Conservation (phyloP, 352 stramenopile species). For the Phytopythium boreale region DNA sequence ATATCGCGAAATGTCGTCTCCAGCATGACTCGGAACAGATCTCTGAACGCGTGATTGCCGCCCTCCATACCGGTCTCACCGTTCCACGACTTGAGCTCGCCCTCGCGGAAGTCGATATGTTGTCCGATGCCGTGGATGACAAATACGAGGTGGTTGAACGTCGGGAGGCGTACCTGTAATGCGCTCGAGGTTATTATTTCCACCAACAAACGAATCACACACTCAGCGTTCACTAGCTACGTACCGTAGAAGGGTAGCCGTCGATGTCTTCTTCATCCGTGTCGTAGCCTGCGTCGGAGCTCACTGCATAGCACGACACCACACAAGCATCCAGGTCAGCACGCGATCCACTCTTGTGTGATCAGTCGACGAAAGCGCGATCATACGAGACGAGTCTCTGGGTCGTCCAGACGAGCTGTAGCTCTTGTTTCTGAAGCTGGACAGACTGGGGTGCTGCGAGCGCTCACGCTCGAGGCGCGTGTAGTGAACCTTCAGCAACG, state of each 20-base stretch:
- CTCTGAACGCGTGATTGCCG: constrained; percentile 77
- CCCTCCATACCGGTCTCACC: constrained; percentile 63
- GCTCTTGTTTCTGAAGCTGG: constrained; percentile 55
- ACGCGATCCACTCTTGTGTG: not conserved
- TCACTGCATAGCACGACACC: not conserved
- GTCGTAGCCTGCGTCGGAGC: constrained; percentile 20
- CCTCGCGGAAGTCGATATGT: constrained; percentile 84
- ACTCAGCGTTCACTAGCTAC: not conserved
- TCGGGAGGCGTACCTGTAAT: constrained; percentile 58
- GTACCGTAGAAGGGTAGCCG: constrained; percentile 68
- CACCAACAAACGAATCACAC: constrained; percentile 3
- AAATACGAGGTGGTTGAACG: constrained; percentile 85
- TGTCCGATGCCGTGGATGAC: constrained; percentile 86
- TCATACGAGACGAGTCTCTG: constrained; percentile 24
- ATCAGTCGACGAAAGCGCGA: not conserved
- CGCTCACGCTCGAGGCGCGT: constrained; percentile 32
- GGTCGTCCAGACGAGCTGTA: constrained; percentile 45
- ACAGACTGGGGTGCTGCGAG: constrained; percentile 17
- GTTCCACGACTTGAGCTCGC: constrained; percentile 80
- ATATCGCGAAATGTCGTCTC: constrained; percentile 83
- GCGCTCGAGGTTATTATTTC: not conserved
- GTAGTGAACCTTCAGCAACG: constrained; percentile 69
- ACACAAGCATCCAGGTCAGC: not conserved
- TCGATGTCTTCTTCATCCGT: constrained; percentile 70
- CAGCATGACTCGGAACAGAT: constrained; percentile 72